These are phyloP conservation scores for Cadophora luteo-olivacea DNA, from an alignment of 2,329 filamentous ascomycete species.

Conservation along the genomic window DNA sequence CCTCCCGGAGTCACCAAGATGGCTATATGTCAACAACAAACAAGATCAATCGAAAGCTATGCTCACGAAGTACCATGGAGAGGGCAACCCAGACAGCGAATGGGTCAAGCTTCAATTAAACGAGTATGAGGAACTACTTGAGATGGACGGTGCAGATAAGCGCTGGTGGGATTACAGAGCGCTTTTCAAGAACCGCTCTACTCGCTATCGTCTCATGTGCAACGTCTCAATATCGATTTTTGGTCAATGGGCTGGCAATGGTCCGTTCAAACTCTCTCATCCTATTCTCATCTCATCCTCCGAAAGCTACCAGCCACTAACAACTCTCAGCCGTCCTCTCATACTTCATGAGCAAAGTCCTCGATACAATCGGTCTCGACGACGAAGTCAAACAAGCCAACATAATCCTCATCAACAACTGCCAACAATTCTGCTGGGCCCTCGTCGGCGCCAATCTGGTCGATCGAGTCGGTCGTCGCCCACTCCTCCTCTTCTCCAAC, in stretches of 20 bases:
- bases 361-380: constrained; percentile 57
- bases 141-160: constrained; percentile 58
- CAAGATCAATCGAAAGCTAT: constrained; percentile 48
- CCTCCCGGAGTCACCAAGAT: constrained; percentile 66
- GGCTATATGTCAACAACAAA: constrained; percentile 50
- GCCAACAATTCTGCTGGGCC: constrained; percentile 61
- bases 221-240: constrained; percentile 59
- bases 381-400: constrained; percentile 57
- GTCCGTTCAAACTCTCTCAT: constrained; percentile 10
- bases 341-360: constrained; percentile 61
- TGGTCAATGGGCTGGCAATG: constrained; percentile 55
- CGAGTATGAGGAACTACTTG: constrained; percentile 56
- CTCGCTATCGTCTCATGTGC: constrained; percentile 55
- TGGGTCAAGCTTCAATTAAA: constrained; percentile 57
- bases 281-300: constrained; percentile 52
- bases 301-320: constrained; percentile 21
- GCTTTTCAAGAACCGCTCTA: constrained; percentile 55
- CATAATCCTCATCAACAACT: constrained; percentile 60
- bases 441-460: constrained; percentile 61
- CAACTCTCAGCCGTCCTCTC: constrained; percentile 48
- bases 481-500: constrained; percentile 59
- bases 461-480: constrained; percentile 63
- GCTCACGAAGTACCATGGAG: constrained; percentile 57
- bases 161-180: constrained; percentile 62
- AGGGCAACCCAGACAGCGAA: constrained; percentile 55